Evolutionary conservation across 2,329 filamentous ascomycete species (phyloP).

Genomic region (Nothopassalora personata): DNA sequence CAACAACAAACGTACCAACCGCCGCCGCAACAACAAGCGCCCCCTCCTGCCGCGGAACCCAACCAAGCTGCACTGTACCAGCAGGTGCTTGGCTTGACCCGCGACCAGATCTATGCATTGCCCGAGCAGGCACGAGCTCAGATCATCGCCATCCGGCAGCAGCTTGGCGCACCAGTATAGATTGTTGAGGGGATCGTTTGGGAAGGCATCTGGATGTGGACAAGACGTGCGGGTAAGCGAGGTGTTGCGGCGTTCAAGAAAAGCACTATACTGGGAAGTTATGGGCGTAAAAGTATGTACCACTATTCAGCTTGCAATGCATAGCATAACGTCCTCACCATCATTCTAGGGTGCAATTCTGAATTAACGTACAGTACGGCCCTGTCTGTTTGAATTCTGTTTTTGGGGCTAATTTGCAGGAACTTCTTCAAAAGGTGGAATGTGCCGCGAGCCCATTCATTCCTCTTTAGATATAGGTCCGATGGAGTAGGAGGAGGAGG

Average conservation of each 20-base stretch:
- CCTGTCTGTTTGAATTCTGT: too few species aligned
- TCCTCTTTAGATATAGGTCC: too few species aligned
- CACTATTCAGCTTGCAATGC: not conserved
- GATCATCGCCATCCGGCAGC: constrained; percentile 69
- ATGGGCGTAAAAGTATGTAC: not conserved
- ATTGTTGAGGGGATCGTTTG: not conserved
- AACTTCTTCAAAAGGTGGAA: too few species aligned
- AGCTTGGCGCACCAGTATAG: constrained; percentile 39
- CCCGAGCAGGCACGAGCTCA: constrained; percentile 66
- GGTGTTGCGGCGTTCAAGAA: not conserved
- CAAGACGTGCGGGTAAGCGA: not conserved
- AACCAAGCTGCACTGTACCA: constrained; percentile 70
- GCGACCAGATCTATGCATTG: constrained; percentile 67
- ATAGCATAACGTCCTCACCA: not conserved
- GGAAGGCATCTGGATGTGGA: not conserved
- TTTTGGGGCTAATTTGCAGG: too few species aligned
- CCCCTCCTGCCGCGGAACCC: constrained; percentile 37
- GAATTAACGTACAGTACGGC: too few species aligned
- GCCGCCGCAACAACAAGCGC: constrained; percentile 38
- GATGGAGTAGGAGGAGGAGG: too few species aligned
- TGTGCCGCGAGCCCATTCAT: too few species aligned
- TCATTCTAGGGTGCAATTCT: too few species aligned
- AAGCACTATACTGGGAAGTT: not conserved
- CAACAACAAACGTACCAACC: constrained; percentile 34
- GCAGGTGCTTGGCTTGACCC: constrained; percentile 74